Evolutionary conservation across 2,329 filamentous ascomycete genomes (phyloP), one percentile per base, ranked within the genome.

Genomic region (Beauveria medogensis): DNA sequence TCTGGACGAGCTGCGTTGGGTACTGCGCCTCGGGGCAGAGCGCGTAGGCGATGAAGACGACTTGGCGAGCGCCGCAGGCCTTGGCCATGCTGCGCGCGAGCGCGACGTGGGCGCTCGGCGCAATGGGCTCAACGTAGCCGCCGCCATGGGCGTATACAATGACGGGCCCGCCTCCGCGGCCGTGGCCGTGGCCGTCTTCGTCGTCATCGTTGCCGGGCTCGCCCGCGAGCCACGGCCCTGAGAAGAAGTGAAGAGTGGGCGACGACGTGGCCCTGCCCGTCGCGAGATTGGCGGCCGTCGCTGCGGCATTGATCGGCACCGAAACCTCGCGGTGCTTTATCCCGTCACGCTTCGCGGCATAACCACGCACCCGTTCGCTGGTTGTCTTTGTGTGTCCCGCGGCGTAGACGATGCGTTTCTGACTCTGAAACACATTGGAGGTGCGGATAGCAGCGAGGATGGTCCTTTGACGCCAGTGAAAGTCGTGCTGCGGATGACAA

Each of bases 131-230:
- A 18, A 65, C 62, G 46, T 65, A 69, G 22, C 66, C 67, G 37
- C 67, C 67, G 41, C 67, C 67, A 34, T 69, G 66, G 26, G 66
- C 57, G 50, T 69, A 69, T 2, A 67, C 18, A 5, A 69, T 40
- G 1, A 65, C 65, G 0, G 63, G 59, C 22, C 53, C 40, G 10
- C 12, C 24, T 6, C 22, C 9, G 50, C n/a, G 3, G 14, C 10
- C 18, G 40, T 2, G 2, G 18, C 2, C 48, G 26, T 16, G 30
- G 30, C 10, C 34, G 30, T 34, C 30, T 34, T 37, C 8, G 5
- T 8, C 20, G 12, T 47, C 22, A 2, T 9, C 5, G 44, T 5
- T 24, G 46, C 14, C 22, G 1, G 7, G 9, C 16, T 10, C 47
- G 47, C 28, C 48, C 5, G 61, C 61, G 1, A 53, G 47, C 22